phyloP scores from a whole-genome alignment of 192 early-diverging fungal genomes.

The Backusella macrospora region DNA sequence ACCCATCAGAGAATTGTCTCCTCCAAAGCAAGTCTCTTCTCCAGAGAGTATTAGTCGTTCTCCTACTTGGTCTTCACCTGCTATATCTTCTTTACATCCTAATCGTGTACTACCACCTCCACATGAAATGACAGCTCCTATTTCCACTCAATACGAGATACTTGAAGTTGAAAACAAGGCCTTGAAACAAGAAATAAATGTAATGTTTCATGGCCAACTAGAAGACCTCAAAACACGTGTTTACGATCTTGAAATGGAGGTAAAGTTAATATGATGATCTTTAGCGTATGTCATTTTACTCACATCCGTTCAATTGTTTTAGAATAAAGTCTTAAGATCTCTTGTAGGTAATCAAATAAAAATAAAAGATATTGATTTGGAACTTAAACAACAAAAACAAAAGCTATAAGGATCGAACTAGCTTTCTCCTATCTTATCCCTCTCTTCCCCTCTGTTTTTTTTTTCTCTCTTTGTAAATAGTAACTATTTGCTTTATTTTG shows the following conservation, averaged over 20 bases:
- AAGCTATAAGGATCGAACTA: not conserved
- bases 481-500: not conserved
- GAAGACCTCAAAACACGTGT: constrained; percentile 16
- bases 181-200: constrained; percentile 23
- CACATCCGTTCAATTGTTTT: not conserved
- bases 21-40: not conserved
- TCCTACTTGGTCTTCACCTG: not conserved
- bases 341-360: constrained; percentile 20
- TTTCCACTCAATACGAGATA: not conserved
- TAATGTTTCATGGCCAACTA: constrained; percentile 4
- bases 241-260: constrained; percentile 38
- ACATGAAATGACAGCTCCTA: not conserved
- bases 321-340: constrained; percentile 33
- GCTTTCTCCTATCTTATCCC: not conserved
- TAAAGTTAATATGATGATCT: not conserved
- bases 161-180: not conserved
- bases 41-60: not conserved
- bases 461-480: not conserved
- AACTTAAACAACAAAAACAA: not conserved
- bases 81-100: not conserved
- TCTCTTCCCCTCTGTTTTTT: not conserved
- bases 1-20: not conserved
- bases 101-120: not conserved
- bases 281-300: not conserved
- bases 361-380: not conserved